Evolutionary conservation across 257 asterid genomes (phyloP).

Genomic region (Ballota nigra): DNA sequence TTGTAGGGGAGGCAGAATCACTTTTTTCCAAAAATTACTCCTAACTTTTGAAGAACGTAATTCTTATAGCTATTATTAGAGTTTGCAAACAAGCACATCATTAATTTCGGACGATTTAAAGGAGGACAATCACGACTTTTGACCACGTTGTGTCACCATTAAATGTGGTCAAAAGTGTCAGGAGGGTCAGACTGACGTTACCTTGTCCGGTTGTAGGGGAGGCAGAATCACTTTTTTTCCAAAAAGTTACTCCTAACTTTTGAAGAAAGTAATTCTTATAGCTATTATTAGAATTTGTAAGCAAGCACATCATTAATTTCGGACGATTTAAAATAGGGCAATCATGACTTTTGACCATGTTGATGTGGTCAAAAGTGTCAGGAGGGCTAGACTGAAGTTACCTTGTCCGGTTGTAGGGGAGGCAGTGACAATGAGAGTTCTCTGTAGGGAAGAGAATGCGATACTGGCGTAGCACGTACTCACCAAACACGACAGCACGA

Average conservation of each 20-base stretch:
- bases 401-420: conserved; percentile 33
- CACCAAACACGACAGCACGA: conserved; percentile 32
- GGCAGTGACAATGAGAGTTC: conserved; percentile 31
- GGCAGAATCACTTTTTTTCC: too few relatives aligned
- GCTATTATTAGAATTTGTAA: too few relatives aligned
- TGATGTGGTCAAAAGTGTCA: background rate
- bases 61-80: too few relatives aligned
- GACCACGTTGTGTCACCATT: background rate
- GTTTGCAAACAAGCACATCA: background rate
- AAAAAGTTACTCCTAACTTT: too few relatives aligned
- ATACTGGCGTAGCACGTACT: conserved; percentile 23
- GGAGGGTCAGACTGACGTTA: background rate
- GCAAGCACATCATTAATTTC: background rate
- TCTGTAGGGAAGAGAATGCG: conserved; percentile 29
- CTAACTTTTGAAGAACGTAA: too few relatives aligned
- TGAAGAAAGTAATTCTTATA: too few relatives aligned
- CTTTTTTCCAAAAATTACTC: too few relatives aligned
- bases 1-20: too few relatives aligned
- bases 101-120: background rate
- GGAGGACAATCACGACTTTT: background rate
- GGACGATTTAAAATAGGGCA: background rate
- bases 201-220: conserved; percentile 34
- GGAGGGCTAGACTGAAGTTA: background rate
- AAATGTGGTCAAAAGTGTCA: background rate
- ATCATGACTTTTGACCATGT: background rate